Percentiles rank a stretch among this genome's conserved stretches.
Conservation (phyloP, 192 early-diverging fungal species). For the Pilobolus umbonatus region DNA sequence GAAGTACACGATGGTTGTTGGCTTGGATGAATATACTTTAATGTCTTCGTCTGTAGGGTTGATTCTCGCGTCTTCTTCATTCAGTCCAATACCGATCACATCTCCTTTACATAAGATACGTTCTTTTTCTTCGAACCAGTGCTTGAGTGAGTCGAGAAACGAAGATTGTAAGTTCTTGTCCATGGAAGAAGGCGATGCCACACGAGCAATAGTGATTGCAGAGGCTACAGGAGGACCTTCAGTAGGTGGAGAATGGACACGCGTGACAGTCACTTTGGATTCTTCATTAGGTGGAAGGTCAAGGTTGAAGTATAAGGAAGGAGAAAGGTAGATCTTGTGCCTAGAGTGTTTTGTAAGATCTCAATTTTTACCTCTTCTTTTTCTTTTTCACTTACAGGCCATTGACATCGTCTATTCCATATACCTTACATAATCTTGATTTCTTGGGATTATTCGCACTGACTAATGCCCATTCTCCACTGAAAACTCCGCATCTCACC, state of each 20-base stretch:
- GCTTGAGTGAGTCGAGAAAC: conserved; percentile 52
- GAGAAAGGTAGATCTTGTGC: conserved; percentile 42
- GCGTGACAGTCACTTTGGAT: conserved; percentile 18
- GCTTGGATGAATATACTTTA: neutral
- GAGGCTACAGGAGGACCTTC: conserved; percentile 45
- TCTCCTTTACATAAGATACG: conserved; percentile 67
- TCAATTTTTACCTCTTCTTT: neutral
- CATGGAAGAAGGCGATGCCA: conserved; percentile 57
- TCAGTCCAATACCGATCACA: conserved; percentile 56
- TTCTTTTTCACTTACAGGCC: conserved; percentile 5
- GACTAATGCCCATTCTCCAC: conserved; percentile 56
- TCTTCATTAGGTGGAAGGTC: conserved; percentile 28
- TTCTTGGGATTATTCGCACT: conserved; percentile 32
- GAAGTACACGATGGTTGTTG: conserved; percentile 46
- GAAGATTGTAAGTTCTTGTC: conserved; percentile 56
- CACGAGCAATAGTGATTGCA: conserved; percentile 58
- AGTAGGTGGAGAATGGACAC: conserved; percentile 3
- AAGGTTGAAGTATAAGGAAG: conserved; percentile 56
- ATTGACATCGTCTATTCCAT: conserved; percentile 29
- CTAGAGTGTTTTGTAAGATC: neutral
- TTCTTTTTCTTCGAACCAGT: conserved; percentile 59
- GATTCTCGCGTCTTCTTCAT: conserved; percentile 53
- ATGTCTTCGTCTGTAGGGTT: conserved; percentile 32
- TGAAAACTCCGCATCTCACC: conserved; percentile 48
- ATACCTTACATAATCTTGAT: conserved; percentile 33